A percentile compares a stretch with the other conserved stretches of the same genome.
These are phyloP conservation scores for Bretschneidera sinensis DNA, from an alignment of 345 rosid genomes.

Conservation along the genomic window DNA sequence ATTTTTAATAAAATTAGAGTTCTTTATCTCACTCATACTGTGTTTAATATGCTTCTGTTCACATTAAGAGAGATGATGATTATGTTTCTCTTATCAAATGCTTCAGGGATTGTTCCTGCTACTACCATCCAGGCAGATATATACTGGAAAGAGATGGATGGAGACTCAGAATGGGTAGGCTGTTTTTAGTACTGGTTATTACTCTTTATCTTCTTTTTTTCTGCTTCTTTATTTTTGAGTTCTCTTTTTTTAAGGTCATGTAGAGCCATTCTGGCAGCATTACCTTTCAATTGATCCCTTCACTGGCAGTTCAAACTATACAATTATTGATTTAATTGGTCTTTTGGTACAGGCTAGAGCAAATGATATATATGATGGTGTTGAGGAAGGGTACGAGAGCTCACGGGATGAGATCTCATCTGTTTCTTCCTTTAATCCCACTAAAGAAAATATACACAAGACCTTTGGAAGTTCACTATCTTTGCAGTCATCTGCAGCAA, in stretches of 20 bases:
- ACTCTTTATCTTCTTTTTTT: background rate
- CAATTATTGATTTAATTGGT: conserved; percentile 3
- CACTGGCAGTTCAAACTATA: conserved; percentile 5
- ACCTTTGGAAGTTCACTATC: conserved; percentile 78
- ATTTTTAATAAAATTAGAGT: background rate
- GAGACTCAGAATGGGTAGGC: conserved; percentile 95
- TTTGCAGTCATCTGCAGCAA: conserved; percentile 57
- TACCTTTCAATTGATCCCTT: conserved; percentile 3
- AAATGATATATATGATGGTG: conserved; percentile 59
- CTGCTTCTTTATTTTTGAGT: background rate
- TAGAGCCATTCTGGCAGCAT: background rate
- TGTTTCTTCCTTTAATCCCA: conserved; percentile 70
- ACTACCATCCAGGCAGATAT: conserved; percentile 64
- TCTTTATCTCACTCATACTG: background rate
- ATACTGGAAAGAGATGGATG: conserved; percentile 91
- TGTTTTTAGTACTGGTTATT: conserved; percentile 18
- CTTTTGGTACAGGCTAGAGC: conserved; percentile 56
- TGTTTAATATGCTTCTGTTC: conserved; percentile 1
- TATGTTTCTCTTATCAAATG: conserved; percentile 11
- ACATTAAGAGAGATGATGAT: conserved; percentile 3
- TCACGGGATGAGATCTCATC: conserved; percentile 87
- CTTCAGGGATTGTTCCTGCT: conserved; percentile 75
- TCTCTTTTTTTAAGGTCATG: no score
- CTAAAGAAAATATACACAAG: conserved; percentile 55
- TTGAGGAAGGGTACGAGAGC: conserved; percentile 88